phyloP scores from a whole-genome alignment of 208 protist genomes.

The Herpetomonas muscarum region DNA sequence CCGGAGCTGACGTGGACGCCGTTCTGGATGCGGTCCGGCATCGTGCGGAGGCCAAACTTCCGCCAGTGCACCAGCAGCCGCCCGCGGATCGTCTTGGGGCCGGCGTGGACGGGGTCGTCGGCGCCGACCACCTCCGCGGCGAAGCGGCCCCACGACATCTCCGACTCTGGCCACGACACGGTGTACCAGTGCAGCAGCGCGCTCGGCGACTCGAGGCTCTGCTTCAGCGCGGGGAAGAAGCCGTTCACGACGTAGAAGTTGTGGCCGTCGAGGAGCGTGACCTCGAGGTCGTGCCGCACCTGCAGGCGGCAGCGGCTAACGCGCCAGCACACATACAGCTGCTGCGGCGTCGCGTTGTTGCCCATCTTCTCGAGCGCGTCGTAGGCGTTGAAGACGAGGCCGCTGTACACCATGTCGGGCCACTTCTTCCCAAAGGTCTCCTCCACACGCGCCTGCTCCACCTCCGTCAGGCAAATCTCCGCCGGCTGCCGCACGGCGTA shows the following conservation, averaged over 20 bases:
- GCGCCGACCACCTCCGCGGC: slow-evolving; percentile 33
- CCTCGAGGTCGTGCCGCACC: slow-evolving; percentile 25
- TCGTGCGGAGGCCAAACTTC: slow-evolving; percentile 34
- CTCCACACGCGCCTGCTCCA: slow-evolving; percentile 20
- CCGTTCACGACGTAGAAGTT: slow-evolving; percentile 47
- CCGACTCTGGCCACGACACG: slow-evolving; percentile 37
- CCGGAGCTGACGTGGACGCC: slow-evolving; percentile 51
- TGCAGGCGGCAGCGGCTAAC: slow-evolving; percentile 8
- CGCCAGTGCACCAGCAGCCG: slow-evolving; percentile 41
- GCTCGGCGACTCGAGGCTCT: slow-evolving; percentile 25
- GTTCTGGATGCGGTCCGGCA: slow-evolving; percentile 54
- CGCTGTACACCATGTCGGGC: slow-evolving; percentile 14
- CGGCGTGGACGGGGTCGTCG: slow-evolving; percentile 31
- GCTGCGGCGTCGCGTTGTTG: slow-evolving; percentile 18
- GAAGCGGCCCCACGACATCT: slow-evolving; percentile 37
- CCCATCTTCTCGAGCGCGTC: slow-evolving; percentile 26
- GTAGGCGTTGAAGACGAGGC: slow-evolving; percentile 37
- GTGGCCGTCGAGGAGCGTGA: slow-evolving; percentile 22
- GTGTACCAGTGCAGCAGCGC: slow-evolving; percentile 48
- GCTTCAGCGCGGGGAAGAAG: slow-evolving; percentile 36
- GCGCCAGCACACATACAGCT: slow-evolving; percentile 30
- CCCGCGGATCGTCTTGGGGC: slow-evolving; percentile 36
- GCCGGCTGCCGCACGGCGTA: slow-evolving; percentile 37
- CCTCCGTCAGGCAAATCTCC: slow-evolving; percentile 19
- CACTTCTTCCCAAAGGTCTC: slow-evolving; percentile 25